phyloP scores from a whole-genome alignment of 2,329 filamentous ascomycete genomes.

The Calonectria hawksworthii region DNA sequence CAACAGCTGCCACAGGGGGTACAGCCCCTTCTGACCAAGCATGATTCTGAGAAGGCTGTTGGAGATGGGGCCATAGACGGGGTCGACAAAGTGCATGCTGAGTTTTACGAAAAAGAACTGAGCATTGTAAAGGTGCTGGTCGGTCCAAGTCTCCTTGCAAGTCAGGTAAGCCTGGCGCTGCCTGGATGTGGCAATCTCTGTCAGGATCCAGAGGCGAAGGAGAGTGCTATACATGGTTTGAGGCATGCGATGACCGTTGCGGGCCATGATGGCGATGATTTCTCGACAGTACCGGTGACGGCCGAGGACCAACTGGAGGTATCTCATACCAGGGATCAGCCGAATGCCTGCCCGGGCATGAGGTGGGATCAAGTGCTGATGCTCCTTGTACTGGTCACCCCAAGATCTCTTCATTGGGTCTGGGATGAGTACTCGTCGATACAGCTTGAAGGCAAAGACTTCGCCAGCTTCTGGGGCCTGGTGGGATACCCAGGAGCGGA shows the following conservation, averaged over 20 bases:
- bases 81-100: slow-evolving; percentile 77
- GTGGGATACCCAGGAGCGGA: slow-evolving; percentile 67
- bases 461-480: slow-evolving; percentile 68
- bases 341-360: slow-evolving; percentile 53
- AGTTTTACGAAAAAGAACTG: slow-evolving; percentile 80
- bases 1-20: slow-evolving; percentile 72
- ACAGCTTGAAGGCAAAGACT: slow-evolving; percentile 74
- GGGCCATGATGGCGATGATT: slow-evolving; percentile 73
- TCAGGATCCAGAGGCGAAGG: slow-evolving; percentile 79
- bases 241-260: slow-evolving; percentile 71
- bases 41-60: slow-evolving; percentile 69
- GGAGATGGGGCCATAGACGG: slow-evolving; percentile 66
- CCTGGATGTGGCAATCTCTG: slow-evolving; percentile 73
- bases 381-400: slow-evolving; percentile 36
- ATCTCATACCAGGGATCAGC: slow-evolving; percentile 73
- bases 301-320: slow-evolving; percentile 76
- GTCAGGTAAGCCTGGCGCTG: slow-evolving; percentile 69
- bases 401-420: slow-evolving; percentile 69
- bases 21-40: slow-evolving; percentile 70
- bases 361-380: slow-evolving; percentile 15
- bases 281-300: slow-evolving; percentile 70
- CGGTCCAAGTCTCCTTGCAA: slow-evolving; percentile 67
- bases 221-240: slow-evolving; percentile 60
- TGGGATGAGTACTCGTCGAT: slow-evolving; percentile 67
- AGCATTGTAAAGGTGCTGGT: slow-evolving; percentile 72